These are phyloP conservation scores for Wickerhamia fluorescens DNA, from an alignment of 805 yeast genomes.

Conservation along the genomic window DNA sequence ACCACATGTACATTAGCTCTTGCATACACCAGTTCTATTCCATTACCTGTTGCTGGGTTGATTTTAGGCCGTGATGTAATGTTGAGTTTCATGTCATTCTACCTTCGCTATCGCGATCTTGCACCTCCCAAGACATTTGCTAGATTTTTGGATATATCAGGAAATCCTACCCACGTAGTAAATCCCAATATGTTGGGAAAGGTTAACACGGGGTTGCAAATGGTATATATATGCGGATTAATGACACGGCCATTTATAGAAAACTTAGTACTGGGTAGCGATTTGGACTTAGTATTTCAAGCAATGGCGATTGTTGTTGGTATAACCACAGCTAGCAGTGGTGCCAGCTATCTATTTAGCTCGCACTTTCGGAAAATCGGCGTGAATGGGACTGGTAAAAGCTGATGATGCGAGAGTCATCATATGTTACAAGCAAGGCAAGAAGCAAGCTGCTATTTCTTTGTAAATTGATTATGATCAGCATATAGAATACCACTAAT, in stretches of 20 bases:
- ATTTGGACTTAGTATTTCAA: conserved; percentile 12
- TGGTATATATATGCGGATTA: conserved; percentile 67
- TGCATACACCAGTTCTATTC: conserved; percentile 62
- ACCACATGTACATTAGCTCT: conserved; percentile 74
- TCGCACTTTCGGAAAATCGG: conserved; percentile 40
- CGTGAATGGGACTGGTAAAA: too few relatives aligned
- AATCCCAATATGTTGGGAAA: conserved; percentile 83
- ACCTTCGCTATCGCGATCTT: conserved; percentile 63
- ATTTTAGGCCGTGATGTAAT: conserved; percentile 81
- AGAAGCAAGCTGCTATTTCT: too few relatives aligned
- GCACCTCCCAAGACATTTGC: conserved; percentile 69
- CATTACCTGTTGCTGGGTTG: conserved; percentile 51
- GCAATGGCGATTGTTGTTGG: conserved; percentile 25
- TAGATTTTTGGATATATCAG: conserved; percentile 69
- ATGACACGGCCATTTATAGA: conserved; percentile 30
- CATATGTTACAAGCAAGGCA: too few relatives aligned
- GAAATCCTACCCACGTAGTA: conserved; percentile 74
- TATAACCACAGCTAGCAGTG: conserved; percentile 69
- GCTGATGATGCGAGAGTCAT: too few relatives aligned
- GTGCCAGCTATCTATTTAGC: conserved; percentile 66
- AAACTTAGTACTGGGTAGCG: conserved; percentile 8
- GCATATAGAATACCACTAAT: too few relatives aligned
- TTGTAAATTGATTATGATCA: too few relatives aligned
- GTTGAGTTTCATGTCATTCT: conserved; percentile 65
- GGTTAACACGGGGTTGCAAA: conserved; percentile 85